Percentiles rank a stretch among this genome's conserved stretches.
Evolutionary conservation across 2,329 filamentous ascomycete genomes (phyloP).

Genomic region (Leptographium wingfieldii): DNA sequence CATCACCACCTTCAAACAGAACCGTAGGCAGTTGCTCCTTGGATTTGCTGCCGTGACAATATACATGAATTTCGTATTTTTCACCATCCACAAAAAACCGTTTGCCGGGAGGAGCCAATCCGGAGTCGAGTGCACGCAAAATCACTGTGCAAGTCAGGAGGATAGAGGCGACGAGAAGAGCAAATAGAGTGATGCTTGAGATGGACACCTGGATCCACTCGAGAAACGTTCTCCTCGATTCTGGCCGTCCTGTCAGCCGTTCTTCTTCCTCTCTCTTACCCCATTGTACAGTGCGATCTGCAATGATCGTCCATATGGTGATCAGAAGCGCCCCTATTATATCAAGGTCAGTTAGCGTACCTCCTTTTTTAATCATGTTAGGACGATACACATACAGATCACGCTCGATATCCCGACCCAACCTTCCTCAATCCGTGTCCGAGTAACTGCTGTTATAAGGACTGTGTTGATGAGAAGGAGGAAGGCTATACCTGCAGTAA

Average conservation of each 20-base stretch:
- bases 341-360: not conserved
- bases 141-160: slow-evolving; percentile 71
- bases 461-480: slow-evolving; percentile 65
- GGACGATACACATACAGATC: slow-evolving; percentile 34
- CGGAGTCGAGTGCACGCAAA: slow-evolving; percentile 67
- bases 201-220: slow-evolving; percentile 77
- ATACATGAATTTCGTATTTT: slow-evolving; percentile 79
- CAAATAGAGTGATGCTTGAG: slow-evolving; percentile 56
- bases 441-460: slow-evolving; percentile 62
- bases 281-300: slow-evolving; percentile 76
- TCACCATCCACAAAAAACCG: slow-evolving; percentile 68
- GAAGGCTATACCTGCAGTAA: slow-evolving; percentile 53
- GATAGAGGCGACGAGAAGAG: slow-evolving; percentile 56
- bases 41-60: slow-evolving; percentile 65
- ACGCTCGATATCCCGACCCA: slow-evolving; percentile 85
- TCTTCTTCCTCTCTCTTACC: slow-evolving; percentile 90
- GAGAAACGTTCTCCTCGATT: slow-evolving; percentile 66
- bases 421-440: slow-evolving; percentile 70
- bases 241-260: slow-evolving; percentile 75
- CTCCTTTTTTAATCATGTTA: not conserved
- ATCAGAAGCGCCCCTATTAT: slow-evolving; percentile 56
- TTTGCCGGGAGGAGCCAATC: slow-evolving; percentile 59
- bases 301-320: slow-evolving; percentile 63
- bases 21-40: slow-evolving; percentile 59
- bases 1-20: slow-evolving; percentile 72